Percentiles rank a stretch among this genome's conserved stretches.
These are phyloP conservation scores for Fusarium sororula DNA, from an alignment of 2,329 filamentous ascomycete genomes.

Conservation along the genomic window DNA sequence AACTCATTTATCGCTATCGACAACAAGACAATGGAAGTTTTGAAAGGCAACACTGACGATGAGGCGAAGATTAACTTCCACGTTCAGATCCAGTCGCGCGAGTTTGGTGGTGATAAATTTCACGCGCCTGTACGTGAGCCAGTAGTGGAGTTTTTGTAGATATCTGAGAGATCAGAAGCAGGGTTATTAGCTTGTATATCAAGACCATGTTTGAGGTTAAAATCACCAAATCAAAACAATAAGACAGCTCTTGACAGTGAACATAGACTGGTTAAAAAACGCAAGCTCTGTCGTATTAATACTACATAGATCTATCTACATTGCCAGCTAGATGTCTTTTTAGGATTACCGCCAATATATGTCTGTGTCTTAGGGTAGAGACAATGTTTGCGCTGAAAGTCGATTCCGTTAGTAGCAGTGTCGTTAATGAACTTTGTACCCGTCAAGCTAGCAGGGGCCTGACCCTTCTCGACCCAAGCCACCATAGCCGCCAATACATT, in stretches of 20 bases:
- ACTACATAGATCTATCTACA: neutral
- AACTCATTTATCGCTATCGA: neutral
- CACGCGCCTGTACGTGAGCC: neutral
- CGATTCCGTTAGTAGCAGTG: neutral
- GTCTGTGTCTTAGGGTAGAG: constrained; percentile 16
- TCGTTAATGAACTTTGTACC: constrained; percentile 45
- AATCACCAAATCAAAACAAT: fast-evolving
- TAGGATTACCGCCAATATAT: constrained; percentile 1
- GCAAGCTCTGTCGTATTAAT: neutral
- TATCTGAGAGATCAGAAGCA: neutral
- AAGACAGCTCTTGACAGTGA: neutral
- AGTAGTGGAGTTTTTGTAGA: neutral
- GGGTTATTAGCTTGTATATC: neutral
- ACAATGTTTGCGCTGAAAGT: constrained; percentile 21
- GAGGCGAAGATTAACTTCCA: neutral
- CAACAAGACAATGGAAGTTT: neutral
- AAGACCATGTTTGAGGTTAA: fast-evolving
- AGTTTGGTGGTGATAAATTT: neutral
- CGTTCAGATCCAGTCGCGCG: neutral
- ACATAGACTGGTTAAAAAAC: fast-evolving
- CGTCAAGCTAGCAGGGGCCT: constrained; percentile 52
- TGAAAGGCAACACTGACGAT: neutral
- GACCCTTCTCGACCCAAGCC: constrained; percentile 56
- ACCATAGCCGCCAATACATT: constrained; percentile 60
- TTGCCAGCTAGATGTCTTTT: neutral